Evolutionary conservation across 2,329 filamentous ascomycete species (phyloP), one percentile per base, ranked within the genome.

Genomic region (Balansia obtecta): DNA sequence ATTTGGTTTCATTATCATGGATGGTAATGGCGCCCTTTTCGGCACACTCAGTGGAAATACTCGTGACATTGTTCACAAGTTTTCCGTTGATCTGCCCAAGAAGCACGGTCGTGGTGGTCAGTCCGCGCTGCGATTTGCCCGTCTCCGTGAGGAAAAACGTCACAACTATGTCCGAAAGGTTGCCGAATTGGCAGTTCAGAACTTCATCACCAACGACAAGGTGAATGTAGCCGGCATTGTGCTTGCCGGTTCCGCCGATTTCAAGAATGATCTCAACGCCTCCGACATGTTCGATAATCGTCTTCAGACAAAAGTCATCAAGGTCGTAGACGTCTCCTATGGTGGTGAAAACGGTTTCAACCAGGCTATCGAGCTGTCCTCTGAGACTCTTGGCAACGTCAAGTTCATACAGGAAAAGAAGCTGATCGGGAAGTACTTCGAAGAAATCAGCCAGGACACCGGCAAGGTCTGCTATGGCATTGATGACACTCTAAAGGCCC

Each of bases 401-500:
- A 98, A 98, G 74, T 98, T 98, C 69, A 96, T 98, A 68, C 93
- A 98, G 72, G 93, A 98, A 79, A 98, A 98, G 85, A 98, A 96
- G 76, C 82, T 98, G 56, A 98, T 98, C 64, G 91, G 91, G 68
- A 89, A 87, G 67, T 98, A 98, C 77, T 98, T 98, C 63, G 90
- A 98, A 68, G 91, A 98, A 71, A 97, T 98, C 64, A 95, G 88
- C 68, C 89, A 95, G 71, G 93, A 98, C 65, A 95, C 86, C 48
- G 93, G 93, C 60, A 93, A 89, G 65, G 83, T 98, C 59, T 98
- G 93, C 76, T 98, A 98, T 68, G 89, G 93, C 76, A 85, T 98
- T 55, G 93, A 97, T 1, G 94, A 98, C 67, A 98, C 93, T 15
- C 77, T 98, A 63, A 97, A 96, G 76, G 93, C 93, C 47, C 72